These are phyloP conservation scores for Dactylellina haptotyla DNA, from an alignment of 2,329 filamentous ascomycete species.

Conservation along the genomic window DNA sequence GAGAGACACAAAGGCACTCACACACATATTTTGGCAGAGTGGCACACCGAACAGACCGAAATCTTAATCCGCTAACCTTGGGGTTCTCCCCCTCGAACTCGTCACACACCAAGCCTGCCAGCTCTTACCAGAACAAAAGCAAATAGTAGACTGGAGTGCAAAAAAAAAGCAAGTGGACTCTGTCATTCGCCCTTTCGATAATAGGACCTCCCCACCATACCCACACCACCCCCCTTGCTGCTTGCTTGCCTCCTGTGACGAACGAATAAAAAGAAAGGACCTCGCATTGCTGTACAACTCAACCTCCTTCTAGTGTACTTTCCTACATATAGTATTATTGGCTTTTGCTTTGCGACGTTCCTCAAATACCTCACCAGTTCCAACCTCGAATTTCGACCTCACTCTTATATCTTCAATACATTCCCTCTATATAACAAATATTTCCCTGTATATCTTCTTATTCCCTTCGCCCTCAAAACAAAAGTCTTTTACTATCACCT, in stretches of 20 bases:
- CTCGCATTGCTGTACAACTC: conserved; percentile 55
- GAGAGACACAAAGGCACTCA: conserved; percentile 2
- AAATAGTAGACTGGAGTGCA: conserved; percentile 2
- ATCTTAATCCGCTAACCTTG: conserved; percentile 52
- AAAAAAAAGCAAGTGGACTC: conserved; percentile 41
- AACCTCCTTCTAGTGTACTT: conserved; percentile 43
- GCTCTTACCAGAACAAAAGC: conserved; percentile 7
- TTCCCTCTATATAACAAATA: conserved; percentile 52
- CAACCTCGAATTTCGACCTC: conserved; percentile 48
- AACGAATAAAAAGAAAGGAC: conserved; percentile 53
- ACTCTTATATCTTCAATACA: conserved; percentile 52
- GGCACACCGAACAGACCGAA: conserved; percentile 42
- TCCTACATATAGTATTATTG: conserved; percentile 51
- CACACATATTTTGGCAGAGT: conserved; percentile 31
- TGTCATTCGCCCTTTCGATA: conserved; percentile 52
- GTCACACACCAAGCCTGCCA: conserved; percentile 48
- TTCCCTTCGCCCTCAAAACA: background rate
- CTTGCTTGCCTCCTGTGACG: conserved; percentile 50
- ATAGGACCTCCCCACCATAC: conserved; percentile 48
- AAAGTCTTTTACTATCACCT: background rate
- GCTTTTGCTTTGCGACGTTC: conserved; percentile 51
- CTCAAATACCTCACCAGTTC: conserved; percentile 52
- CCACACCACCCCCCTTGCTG: conserved; percentile 42
- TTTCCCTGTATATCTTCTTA: conserved; percentile 3
- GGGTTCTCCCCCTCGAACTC: conserved; percentile 34